Evolutionary conservation across 805 yeast species (phyloP), one percentile per base, ranked within the genome.

Genomic region (Priceomyces medius): DNA sequence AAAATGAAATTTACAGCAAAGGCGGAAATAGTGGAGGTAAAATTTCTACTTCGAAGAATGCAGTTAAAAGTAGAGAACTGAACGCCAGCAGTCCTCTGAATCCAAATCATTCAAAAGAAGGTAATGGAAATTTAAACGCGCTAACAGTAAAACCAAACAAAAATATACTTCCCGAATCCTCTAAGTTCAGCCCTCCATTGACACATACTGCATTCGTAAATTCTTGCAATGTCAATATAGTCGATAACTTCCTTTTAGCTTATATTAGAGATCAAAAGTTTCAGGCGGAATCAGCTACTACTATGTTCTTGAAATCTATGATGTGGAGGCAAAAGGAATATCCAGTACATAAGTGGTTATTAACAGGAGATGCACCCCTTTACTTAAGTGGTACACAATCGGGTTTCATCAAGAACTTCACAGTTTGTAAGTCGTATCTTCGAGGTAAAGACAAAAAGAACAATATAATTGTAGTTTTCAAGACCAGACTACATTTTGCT

Each of bases 191-290:
- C 18, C 77, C 83, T 0, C 71, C 70, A 17, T 72, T 70, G 16
- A 55, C 81, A 7, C 77, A 78, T 46, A 60, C 60, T 20, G 58
- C 81, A 84, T 9, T 89, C 3, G 26, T 47, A 31, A 26, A 20
- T 7, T 49, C 41, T 17, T 7, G 36, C 3, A 81, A 91, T 64
- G 76, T 80, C 31, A 98, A 91, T 59, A 73, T 83, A 35, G 85
- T 95, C 3, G 99, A 93, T 62, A 83, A 85, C 53, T 63, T 83
- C 50, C 38, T 88, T 21, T 71, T 90, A 55, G 76, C 95, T 54
- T 90, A 84, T 54, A 64, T 87, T 19, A 75, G 96, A 51, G 97
- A 97, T 28, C 81, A 97, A 64, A 88, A 88, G 64, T 88, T 88
- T 83, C 80, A 85, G 49, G 72, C 81, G 17, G 83, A 80, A 50